Evolutionary conservation across 2,329 filamentous ascomycete genomes (phyloP).

Genomic region (Xylariaceae sp.): DNA sequence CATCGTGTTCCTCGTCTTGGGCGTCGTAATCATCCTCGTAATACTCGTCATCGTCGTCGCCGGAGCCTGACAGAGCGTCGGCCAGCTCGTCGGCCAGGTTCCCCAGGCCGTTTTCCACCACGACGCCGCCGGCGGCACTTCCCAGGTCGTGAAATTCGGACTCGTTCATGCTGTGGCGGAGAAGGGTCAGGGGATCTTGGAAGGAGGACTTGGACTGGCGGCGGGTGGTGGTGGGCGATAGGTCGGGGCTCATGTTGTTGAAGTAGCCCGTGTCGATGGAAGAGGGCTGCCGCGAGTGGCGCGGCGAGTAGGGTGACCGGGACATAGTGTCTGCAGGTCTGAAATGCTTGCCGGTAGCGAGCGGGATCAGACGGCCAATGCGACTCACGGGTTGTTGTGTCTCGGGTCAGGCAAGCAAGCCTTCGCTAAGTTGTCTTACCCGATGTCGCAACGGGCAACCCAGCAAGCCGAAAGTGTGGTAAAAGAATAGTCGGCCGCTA

Average conservation of each 20-base stretch:
- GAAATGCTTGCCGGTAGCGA: too few species aligned
- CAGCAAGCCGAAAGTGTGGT: too few species aligned
- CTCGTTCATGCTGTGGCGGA: constrained; percentile 43
- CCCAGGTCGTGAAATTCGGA: constrained; percentile 42
- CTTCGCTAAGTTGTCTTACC: too few species aligned
- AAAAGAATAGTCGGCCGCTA: too few species aligned
- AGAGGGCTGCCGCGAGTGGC: constrained; percentile 55
- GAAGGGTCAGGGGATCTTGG: constrained; percentile 45
- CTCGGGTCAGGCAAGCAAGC: too few species aligned
- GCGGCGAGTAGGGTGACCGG: constrained; percentile 49
- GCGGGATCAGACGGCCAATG: neutral
- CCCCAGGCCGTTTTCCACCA: constrained; percentile 56
- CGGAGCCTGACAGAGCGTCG: constrained; percentile 63
- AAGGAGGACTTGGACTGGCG: constrained; percentile 47
- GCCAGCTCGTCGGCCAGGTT: constrained; percentile 78
- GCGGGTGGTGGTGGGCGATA: constrained; percentile 41
- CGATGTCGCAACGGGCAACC: too few species aligned
- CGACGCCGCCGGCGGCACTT: constrained; percentile 37
- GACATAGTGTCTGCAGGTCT: constrained; percentile 32
- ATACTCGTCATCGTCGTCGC: constrained; percentile 52
- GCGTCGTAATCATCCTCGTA: constrained; percentile 36
- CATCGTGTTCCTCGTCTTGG: constrained; percentile 21
- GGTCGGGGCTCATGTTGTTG: constrained; percentile 32
- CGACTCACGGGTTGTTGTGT: too few species aligned
- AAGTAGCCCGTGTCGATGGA: constrained; percentile 40